Percentiles rank a stretch among this genome's conserved stretches.
These are phyloP conservation scores for Tetragonia tetragonoides DNA, from an alignment of 148 eudicot genomes.

Conservation along the genomic window DNA sequence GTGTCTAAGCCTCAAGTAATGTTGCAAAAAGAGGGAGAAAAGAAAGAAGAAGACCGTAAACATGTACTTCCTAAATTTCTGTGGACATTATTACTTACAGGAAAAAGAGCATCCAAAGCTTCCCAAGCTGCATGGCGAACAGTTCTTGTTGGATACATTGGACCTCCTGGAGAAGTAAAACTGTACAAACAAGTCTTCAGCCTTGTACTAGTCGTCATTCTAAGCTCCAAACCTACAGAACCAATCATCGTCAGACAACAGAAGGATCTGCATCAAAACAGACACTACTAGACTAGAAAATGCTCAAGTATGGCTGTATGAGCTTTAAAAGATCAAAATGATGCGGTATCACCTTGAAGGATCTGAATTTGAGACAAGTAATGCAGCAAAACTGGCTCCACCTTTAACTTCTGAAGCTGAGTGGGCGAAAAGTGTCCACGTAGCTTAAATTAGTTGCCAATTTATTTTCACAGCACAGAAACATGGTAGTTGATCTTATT, in stretches of 20 bases:
- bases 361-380: slow-evolving; percentile 70
- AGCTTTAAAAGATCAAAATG: not conserved
- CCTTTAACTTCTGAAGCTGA: slow-evolving; percentile 90
- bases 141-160: slow-evolving; percentile 91
- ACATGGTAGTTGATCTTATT: not conserved
- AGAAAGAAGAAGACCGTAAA: too few relatives aligned
- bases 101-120: slow-evolving; percentile 81
- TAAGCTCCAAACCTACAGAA: slow-evolving; percentile 70
- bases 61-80: not conserved
- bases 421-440: slow-evolving; percentile 7
- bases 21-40: not conserved
- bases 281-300: not conserved
- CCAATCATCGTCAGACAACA: slow-evolving; percentile 3
- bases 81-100: slow-evolving; percentile 53
- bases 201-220: slow-evolving; percentile 93
- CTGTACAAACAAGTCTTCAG: slow-evolving; percentile 89
- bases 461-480: slow-evolving; percentile 2
- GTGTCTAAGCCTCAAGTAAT: too few relatives aligned
- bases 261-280: not conserved
- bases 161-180: slow-evolving; percentile 97
- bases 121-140: slow-evolving; percentile 99
- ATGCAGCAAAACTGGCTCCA: slow-evolving; percentile 93
- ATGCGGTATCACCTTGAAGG: slow-evolving; percentile 60
- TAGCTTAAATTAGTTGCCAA: not conserved
- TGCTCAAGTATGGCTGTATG: not conserved